A percentile compares a stretch with the other conserved stretches of the same genome.
Evolutionary conservation across 2,329 filamentous ascomycete genomes (phyloP).

Genomic region (Geosmithia flava): DNA sequence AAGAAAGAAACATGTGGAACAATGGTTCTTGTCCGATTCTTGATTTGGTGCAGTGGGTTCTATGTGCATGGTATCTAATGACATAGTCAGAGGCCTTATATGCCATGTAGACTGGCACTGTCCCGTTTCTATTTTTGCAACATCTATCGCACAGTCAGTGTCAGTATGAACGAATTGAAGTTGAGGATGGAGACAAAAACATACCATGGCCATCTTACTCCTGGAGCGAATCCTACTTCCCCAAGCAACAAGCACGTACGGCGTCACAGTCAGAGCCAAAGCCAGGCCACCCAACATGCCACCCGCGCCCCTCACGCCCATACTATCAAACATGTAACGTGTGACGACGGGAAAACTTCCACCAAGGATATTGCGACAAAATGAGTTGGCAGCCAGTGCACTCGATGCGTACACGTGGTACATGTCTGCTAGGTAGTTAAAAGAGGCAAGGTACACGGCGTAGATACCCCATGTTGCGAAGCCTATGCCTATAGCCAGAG

Average conservation of each 20-base stretch:
- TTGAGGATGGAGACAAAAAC: neutral
- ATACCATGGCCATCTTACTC: constrained; percentile 46
- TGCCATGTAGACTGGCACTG: too few species aligned
- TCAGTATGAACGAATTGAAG: neutral
- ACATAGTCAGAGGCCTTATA: too few species aligned
- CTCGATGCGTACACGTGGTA: constrained; percentile 80
- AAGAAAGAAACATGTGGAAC: too few species aligned
- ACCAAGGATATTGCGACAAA: constrained; percentile 73
- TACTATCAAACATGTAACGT: constrained; percentile 54
- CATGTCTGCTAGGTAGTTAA: constrained; percentile 85
- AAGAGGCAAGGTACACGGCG: constrained; percentile 74
- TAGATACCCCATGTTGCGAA: constrained; percentile 79
- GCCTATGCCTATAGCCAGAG: constrained; percentile 44
- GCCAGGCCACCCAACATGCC: constrained; percentile 67
- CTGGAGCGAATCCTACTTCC: constrained; percentile 63
- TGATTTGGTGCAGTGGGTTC: too few species aligned
- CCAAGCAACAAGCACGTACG: constrained; percentile 73
- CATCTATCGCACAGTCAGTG: neutral
- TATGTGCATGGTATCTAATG: too few species aligned
- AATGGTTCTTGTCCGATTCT: too few species aligned
- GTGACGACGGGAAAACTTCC: constrained; percentile 74
- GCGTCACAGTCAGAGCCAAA: constrained; percentile 59
- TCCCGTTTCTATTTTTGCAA: neutral
- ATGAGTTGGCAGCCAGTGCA: constrained; percentile 75
- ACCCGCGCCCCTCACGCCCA: constrained; percentile 61